These are phyloP conservation scores for Naumovozyma castellii DNA, from an alignment of 805 yeast species.

Conservation along the genomic window DNA sequence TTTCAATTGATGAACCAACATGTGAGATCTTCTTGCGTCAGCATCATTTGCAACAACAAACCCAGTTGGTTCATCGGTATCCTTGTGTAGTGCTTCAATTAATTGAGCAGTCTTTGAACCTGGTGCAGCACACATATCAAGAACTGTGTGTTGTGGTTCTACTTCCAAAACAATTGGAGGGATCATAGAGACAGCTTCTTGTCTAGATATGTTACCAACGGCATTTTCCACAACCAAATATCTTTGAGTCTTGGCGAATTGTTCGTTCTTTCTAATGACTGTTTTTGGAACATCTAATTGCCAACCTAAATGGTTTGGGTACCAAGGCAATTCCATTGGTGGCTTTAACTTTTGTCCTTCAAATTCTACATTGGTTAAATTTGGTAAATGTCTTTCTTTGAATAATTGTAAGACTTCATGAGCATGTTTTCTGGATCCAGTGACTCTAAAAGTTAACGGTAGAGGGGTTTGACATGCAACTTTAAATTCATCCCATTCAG, in stretches of 20 bases:
- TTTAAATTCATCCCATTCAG: conserved; percentile 75
- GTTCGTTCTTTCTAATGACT: conserved; percentile 78
- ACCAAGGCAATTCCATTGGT: conserved; percentile 77
- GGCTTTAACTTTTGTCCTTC: conserved; percentile 63
- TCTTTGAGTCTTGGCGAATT: conserved; percentile 78
- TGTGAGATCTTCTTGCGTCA: conserved; percentile 90
- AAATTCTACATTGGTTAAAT: conserved; percentile 52
- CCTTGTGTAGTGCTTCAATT: conserved; percentile 77
- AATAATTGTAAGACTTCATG: conserved; percentile 65
- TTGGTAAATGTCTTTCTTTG: conserved; percentile 62
- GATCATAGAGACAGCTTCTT: conserved; percentile 97
- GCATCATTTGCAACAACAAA: conserved; percentile 93
- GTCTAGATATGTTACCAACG: conserved; percentile 93
- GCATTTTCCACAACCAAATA: conserved; percentile 91
- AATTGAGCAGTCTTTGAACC: conserved; percentile 97
- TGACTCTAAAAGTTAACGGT: conserved; percentile 90
- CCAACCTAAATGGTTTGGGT: conserved; percentile 85
- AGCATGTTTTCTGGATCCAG: conserved; percentile 85
- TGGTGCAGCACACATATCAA: conserved; percentile 99
- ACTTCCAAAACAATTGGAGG: conserved; percentile 92
- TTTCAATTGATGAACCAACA: conserved; percentile 96
- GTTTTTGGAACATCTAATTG: conserved; percentile 87
- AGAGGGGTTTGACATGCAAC: conserved; percentile 64
- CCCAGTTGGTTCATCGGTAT: conserved; percentile 63
- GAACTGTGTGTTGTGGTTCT: conserved; percentile 82